Evolutionary conservation across 306 rosid genomes (phyloP).

Genomic region (Quercus mongolica): DNA sequence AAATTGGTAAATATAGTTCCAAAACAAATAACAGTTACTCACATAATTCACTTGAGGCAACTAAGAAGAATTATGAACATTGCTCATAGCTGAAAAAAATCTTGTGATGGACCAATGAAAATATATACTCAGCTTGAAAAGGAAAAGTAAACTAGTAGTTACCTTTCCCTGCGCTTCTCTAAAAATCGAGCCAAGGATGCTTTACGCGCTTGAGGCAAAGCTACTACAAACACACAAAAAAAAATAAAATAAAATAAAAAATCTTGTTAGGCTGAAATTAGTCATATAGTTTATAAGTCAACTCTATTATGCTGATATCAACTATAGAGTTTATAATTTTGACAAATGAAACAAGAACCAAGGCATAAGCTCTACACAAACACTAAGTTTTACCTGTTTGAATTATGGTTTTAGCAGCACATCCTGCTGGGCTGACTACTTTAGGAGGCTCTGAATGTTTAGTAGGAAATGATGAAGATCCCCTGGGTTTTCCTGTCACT

Average conservation of each 20-base stretch:
- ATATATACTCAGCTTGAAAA: not conserved
- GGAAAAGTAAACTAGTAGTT: conserved; percentile 12
- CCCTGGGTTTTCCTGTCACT: conserved; percentile 33
- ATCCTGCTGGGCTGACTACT: conserved; percentile 32
- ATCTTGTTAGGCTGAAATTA: not conserved
- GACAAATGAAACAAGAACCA: not conserved
- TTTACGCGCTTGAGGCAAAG: conserved; percentile 90
- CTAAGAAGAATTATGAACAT: not conserved
- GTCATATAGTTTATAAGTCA: not conserved
- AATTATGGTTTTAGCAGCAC: conserved; percentile 36
- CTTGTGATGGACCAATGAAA: not conserved
- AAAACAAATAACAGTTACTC: not conserved
- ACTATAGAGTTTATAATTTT: not conserved
- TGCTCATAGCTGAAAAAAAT: not conserved
- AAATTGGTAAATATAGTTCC: not conserved
- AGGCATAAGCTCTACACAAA: not conserved
- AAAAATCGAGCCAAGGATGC: conserved; percentile 92
- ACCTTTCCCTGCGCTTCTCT: conserved; percentile 98
- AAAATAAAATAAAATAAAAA: not conserved
- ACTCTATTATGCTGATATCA: not conserved
- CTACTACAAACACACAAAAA: conserved; percentile 29
- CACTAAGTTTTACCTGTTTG: conserved; percentile 51
- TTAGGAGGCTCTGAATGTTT: conserved; percentile 45
- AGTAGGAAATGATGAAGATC: conserved; percentile 34
- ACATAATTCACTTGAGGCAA: not conserved